phyloP scores from a whole-genome alignment of 257 asterid genomes.

The Salvia rosmarinus region DNA sequence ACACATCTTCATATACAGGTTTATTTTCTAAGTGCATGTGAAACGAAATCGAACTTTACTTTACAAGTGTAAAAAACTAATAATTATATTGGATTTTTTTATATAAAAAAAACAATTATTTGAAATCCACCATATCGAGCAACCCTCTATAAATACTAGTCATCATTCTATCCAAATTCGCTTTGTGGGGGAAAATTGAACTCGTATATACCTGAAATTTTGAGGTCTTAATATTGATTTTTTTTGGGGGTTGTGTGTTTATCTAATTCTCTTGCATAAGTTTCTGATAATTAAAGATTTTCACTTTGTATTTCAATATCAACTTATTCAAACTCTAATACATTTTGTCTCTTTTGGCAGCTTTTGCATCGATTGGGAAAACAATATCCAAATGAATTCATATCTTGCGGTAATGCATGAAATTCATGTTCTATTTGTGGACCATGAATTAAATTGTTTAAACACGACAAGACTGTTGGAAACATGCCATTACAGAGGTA shows the following conservation, averaged over 20 bases:
- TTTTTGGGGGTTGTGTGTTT: background rate
- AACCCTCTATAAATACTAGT: background rate
- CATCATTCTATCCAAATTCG: background rate
- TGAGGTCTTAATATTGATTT: background rate
- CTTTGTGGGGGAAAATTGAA: background rate
- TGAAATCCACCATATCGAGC: background rate
- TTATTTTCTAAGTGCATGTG: constrained; percentile 28
- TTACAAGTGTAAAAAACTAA: constrained; percentile 16
- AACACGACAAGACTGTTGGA: constrained; percentile 34
- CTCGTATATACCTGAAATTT: background rate
- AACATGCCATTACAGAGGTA: constrained; percentile 48
- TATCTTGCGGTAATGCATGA: constrained; percentile 35
- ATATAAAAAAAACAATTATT: background rate
- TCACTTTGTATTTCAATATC: background rate
- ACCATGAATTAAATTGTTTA: constrained; percentile 36
- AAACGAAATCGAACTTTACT: constrained; percentile 23
- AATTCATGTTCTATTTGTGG: constrained; percentile 49
- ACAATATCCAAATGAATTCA: constrained; percentile 30
- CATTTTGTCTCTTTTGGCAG: constrained; percentile 9
- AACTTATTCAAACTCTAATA: background rate
- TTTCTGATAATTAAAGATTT: too few relatives aligned
- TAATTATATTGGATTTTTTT: background rate
- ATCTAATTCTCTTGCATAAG: background rate
- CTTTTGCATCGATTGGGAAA: constrained; percentile 26
- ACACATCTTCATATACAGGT: background rate